Evolutionary conservation across 108 stramenopile genomes (phyloP).

Genomic region (Nitzschia sp.): DNA sequence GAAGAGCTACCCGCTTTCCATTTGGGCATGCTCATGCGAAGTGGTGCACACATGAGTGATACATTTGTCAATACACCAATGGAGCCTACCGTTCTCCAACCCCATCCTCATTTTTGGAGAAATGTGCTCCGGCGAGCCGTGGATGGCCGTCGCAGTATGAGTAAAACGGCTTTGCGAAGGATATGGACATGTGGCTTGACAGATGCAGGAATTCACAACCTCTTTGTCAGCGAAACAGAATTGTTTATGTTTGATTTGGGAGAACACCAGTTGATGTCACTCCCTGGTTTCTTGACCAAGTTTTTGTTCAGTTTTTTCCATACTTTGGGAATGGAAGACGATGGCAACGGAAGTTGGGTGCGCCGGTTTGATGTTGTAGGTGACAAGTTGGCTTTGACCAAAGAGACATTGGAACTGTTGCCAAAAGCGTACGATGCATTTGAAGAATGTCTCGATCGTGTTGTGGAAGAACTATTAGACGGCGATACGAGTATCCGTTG

Average conservation of each 20-base stretch:
- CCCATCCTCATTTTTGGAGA: slow-evolving; percentile 29
- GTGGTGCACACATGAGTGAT: slow-evolving; percentile 32
- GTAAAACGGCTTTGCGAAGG: slow-evolving; percentile 41
- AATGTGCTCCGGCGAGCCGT: slow-evolving; percentile 33
- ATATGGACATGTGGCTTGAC: slow-evolving; percentile 78
- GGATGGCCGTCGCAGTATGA: slow-evolving; percentile 19
- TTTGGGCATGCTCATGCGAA: slow-evolving; percentile 26
- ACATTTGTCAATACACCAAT: slow-evolving; percentile 36
- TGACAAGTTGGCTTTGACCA: slow-evolving; percentile 52
- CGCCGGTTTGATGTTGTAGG: slow-evolving; percentile 49
- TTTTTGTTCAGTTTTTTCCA: slow-evolving; percentile 76
- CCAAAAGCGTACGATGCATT: slow-evolving; percentile 58
- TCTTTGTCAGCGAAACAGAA: slow-evolving; percentile 51
- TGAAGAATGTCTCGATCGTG: slow-evolving; percentile 53
- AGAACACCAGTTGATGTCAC: slow-evolving; percentile 52
- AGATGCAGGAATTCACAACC: slow-evolving; percentile 84
- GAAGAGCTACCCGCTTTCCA: slow-evolving; percentile 47
- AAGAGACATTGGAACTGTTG: slow-evolving; percentile 54
- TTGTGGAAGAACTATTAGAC: slow-evolving; percentile 63
- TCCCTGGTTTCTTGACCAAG: slow-evolving; percentile 78
- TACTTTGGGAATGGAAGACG: slow-evolving; percentile 75
- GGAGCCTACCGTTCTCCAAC: slow-evolving; percentile 27
- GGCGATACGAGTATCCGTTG: slow-evolving; percentile 58
- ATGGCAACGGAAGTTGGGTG: slow-evolving; percentile 63
- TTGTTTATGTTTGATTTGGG: slow-evolving; percentile 80